Percentiles rank a stretch among this genome's conserved stretches.
phyloP scores from a whole-genome alignment of 495 filamentous ascomycete genomes.

The Lasiosphaeria miniovina region DNA sequence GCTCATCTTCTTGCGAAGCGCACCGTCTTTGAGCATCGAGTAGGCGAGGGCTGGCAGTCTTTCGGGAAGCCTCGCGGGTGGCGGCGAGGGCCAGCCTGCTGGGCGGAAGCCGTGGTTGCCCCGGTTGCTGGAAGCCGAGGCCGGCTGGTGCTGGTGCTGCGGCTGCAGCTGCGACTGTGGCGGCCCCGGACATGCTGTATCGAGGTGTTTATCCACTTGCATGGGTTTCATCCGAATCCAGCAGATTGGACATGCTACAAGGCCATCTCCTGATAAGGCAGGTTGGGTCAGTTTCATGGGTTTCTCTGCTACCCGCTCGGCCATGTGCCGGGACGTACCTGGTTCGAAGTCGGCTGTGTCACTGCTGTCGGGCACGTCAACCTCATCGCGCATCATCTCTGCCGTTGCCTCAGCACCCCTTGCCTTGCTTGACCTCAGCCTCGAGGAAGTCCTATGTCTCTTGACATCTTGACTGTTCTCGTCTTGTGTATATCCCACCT shows the following conservation, averaged over 20 bases:
- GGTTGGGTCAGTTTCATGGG: conserved; percentile 1
- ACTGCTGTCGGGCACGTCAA: conserved; percentile 27
- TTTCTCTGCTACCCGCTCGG: no score
- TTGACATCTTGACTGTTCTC: conserved; percentile 33
- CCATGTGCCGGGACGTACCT: conserved; percentile 12
- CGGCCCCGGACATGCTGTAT: conserved; percentile 51
- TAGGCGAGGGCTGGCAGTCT: conserved; percentile 78
- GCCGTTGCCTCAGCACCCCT: conserved; percentile 34
- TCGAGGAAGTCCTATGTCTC: conserved; percentile 42
- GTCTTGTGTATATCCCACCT: conserved; percentile 19
- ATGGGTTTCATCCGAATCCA: conserved; percentile 68
- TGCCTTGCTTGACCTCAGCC: conserved; percentile 36
- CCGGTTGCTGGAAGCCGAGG: conserved; percentile 14
- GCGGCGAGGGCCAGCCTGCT: conserved; percentile 6
- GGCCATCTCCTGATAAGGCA: conserved; percentile 58
- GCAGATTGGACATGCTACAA: conserved; percentile 83
- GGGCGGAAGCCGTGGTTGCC: conserved; percentile 6
- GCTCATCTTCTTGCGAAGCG: conserved; percentile 72
- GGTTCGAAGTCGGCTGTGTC: conserved; percentile 30
- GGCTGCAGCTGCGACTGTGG: conserved; percentile 21
- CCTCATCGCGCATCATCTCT: conserved; percentile 35
- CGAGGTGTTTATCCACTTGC: conserved; percentile 75
- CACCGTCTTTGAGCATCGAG: conserved; percentile 70
- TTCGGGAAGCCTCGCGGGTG: conserved; percentile 30
- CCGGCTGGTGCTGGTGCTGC: background rate